These are phyloP conservation scores for Wickerhamomyces silvicola DNA, from an alignment of 805 yeast genomes.

Conservation along the genomic window DNA sequence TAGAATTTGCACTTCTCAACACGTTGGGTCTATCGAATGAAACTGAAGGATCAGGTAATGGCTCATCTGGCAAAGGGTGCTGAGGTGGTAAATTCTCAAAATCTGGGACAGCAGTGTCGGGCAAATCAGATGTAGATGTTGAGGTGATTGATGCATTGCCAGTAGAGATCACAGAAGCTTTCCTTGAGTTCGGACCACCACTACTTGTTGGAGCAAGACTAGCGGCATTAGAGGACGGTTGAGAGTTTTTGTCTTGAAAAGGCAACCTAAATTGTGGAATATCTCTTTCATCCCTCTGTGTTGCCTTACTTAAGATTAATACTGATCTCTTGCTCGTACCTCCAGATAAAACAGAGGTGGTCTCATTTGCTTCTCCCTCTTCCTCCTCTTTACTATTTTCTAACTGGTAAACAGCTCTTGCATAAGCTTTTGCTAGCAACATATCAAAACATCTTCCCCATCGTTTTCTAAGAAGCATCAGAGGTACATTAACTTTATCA, in stretches of 20 bases:
- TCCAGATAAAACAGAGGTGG: constrained; percentile 5
- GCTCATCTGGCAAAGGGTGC: constrained; percentile 49
- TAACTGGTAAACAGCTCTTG: constrained; percentile 38
- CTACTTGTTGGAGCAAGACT: constrained; percentile 5
- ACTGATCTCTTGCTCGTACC: constrained; percentile 24
- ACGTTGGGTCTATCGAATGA: constrained; percentile 11
- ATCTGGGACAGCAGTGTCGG: constrained; percentile 19
- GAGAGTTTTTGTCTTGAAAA: constrained; percentile 43
- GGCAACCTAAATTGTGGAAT: constrained; percentile 63
- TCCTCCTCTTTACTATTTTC: constrained; percentile 16
- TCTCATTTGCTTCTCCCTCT: constrained; percentile 1
- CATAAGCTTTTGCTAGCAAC: constrained; percentile 56
- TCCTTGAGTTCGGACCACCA: constrained; percentile 25
- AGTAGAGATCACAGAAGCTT: constrained; percentile 31
- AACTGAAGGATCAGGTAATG: constrained; percentile 45
- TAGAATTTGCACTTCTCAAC: constrained; percentile 8
- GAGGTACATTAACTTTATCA: constrained; percentile 56
- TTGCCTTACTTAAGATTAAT: constrained; percentile 13
- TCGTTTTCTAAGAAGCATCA: constrained; percentile 55
- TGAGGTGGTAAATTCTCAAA: constrained; percentile 43
- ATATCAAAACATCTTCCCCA: constrained; percentile 73
- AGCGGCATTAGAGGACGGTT: constrained; percentile 11
- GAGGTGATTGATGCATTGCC: constrained; percentile 24
- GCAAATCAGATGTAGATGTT: constrained; percentile 19
- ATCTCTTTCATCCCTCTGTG: constrained; percentile 19